Evolutionary conservation across 108 stramenopile species (phyloP).

Genomic region (Hondaea fermentalgiana): DNA sequence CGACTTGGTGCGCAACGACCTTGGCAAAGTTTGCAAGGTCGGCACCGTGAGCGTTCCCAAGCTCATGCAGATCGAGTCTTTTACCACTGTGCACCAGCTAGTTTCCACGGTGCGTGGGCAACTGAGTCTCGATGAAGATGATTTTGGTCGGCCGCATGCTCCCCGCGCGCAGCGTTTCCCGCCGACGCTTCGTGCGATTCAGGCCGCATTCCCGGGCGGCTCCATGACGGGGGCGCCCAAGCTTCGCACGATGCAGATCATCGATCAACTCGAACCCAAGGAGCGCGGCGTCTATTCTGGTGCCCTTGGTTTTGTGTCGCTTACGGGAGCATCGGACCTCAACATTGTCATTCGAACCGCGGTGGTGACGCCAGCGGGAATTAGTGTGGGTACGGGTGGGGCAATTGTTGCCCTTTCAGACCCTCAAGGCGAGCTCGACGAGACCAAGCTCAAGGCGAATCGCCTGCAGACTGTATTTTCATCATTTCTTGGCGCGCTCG

Average conservation of each 20-base stretch:
- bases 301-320: conserved; percentile 74
- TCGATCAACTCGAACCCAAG: conserved; percentile 62
- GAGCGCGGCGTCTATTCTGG: conserved; percentile 84
- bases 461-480: background rate
- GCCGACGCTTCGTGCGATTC: conserved; percentile 44
- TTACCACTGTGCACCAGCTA: conserved; percentile 92
- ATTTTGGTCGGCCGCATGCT: background rate
- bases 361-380: conserved; percentile 57
- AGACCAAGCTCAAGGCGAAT: conserved; percentile 76
- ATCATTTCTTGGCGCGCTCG: background rate
- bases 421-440: conserved; percentile 75
- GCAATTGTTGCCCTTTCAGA: conserved; percentile 86
- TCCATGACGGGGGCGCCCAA: conserved; percentile 99
- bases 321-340: conserved; percentile 54
- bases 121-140: conserved; percentile 29
- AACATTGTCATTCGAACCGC: conserved; percentile 90
- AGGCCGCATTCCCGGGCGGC: conserved; percentile 90
- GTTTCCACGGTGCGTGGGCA: conserved; percentile 75
- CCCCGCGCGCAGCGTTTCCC: background rate
- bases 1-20: conserved; percentile 86
- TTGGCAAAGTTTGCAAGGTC: conserved; percentile 73
- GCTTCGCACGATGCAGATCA: conserved; percentile 76
- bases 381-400: conserved; percentile 81
- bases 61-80: conserved; percentile 85
- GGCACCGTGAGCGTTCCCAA: conserved; percentile 81